phyloP scores from a whole-genome alignment of 768 basidiomycete genomes.

The Naganishia randhawae region DNA sequence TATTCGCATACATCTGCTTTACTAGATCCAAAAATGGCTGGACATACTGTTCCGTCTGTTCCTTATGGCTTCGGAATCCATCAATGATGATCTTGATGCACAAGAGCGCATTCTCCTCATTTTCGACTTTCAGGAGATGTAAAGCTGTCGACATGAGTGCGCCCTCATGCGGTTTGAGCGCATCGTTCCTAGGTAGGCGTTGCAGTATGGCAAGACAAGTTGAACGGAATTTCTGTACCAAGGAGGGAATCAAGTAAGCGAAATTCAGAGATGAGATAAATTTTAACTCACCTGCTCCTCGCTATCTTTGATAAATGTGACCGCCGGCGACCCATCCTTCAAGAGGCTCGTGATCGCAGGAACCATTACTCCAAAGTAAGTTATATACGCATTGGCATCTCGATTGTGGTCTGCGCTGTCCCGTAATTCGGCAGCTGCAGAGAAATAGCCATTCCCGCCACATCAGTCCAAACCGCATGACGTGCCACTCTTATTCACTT shows the following conservation, averaged over 20 bases:
- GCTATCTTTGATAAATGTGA: constrained; percentile 53
- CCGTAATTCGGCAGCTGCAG: constrained; percentile 40
- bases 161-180: constrained; percentile 65
- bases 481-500: background rate
- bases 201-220: constrained; percentile 83
- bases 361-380: constrained; percentile 36
- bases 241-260: background rate
- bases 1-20: constrained; percentile 70
- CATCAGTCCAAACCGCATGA: background rate
- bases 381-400: constrained; percentile 43
- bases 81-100: constrained; percentile 91
- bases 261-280: background rate
- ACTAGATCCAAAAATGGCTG: constrained; percentile 76
- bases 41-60: constrained; percentile 64
- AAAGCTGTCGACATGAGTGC: constrained; percentile 76
- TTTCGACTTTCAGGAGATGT: constrained; percentile 77
- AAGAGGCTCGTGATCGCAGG: constrained; percentile 41
- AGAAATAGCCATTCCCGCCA: background rate
- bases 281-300: constrained; percentile 47
- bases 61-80: constrained; percentile 71
- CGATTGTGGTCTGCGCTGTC: constrained; percentile 47
- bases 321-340: constrained; percentile 39
- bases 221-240: constrained; percentile 69
- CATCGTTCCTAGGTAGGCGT: constrained; percentile 76
- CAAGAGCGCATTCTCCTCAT: constrained; percentile 88